These are phyloP conservation scores for Nemania sp. DNA, from an alignment of 2,329 filamentous ascomycete species.

Conservation along the genomic window DNA sequence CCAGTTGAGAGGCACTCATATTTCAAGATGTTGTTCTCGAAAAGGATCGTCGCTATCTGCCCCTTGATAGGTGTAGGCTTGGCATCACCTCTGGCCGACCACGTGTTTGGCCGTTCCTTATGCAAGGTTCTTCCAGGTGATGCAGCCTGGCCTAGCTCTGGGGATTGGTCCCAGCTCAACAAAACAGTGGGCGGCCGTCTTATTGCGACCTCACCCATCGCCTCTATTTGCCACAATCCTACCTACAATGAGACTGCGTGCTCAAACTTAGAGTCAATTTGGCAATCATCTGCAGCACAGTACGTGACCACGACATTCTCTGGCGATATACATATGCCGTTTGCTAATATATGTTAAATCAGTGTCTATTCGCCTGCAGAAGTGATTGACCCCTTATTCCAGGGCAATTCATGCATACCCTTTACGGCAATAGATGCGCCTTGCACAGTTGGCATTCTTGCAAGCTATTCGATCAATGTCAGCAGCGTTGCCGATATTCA, in stretches of 20 bases:
- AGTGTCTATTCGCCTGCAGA: background rate
- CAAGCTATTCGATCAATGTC: constrained; percentile 34
- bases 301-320: background rate
- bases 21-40: too few species aligned
- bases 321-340: too few species aligned
- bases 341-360: too few species aligned
- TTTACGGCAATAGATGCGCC: background rate
- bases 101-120: background rate
- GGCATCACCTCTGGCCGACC: background rate
- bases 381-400: background rate
- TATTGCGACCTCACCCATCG: background rate
- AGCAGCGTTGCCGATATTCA: constrained; percentile 24
- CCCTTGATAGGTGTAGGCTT: background rate
- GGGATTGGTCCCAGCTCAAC: background rate
- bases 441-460: constrained; percentile 13
- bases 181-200: background rate
- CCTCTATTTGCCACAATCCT: background rate
- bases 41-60: too few species aligned
- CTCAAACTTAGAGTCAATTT: background rate
- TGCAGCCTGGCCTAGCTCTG: background rate
- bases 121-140: constrained; percentile 14
- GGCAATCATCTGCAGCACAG: background rate
- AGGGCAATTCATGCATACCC: constrained; percentile 7
- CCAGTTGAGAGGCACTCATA: background rate
- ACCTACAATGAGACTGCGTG: background rate